Conservation (phyloP, 2,329 filamentous ascomycete genomes). For the Decorospora gaudefroyi region DNA sequence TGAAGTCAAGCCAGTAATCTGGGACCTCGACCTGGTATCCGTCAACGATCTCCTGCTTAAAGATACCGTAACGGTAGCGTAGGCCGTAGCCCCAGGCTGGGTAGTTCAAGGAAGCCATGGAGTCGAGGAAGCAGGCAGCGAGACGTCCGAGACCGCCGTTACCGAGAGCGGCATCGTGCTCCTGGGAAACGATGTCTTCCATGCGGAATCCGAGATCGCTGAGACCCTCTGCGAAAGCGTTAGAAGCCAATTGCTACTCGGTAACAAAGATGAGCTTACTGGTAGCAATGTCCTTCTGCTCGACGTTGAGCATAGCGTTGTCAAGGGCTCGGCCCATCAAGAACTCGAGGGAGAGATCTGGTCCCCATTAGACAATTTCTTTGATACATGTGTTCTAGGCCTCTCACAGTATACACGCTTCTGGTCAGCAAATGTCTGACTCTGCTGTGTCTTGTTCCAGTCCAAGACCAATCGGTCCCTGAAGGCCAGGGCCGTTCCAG, state of each 20-base stretch:
- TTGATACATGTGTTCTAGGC: background rate
- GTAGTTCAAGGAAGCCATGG: constrained; percentile 89
- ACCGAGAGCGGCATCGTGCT: constrained; percentile 93
- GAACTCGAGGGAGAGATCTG: constrained; percentile 91
- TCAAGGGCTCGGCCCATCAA: constrained; percentile 95
- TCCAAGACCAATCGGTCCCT: constrained; percentile 89
- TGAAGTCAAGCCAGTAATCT: constrained; percentile 99
- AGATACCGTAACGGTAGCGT: constrained; percentile 91
- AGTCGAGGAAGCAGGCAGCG: constrained; percentile 96
- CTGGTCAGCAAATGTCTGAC: constrained; percentile 84
- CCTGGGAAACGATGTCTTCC: constrained; percentile 91
- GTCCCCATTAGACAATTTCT: constrained; percentile 17
- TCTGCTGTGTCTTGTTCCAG: constrained; percentile 98
- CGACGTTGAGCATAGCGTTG: constrained; percentile 98
- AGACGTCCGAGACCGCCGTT: constrained; percentile 95
- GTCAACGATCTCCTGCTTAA: constrained; percentile 98
- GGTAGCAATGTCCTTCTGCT: constrained; percentile 80
- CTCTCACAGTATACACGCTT: constrained; percentile 86
- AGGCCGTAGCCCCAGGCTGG: constrained; percentile 97
- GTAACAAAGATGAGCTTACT: constrained; percentile 56
- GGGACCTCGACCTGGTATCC: constrained; percentile 98
- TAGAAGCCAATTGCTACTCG: constrained; percentile 16
- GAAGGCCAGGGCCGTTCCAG: constrained; percentile 87
- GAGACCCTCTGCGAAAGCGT: constrained; percentile 69
- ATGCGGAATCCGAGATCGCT: constrained; percentile 91